Percentiles rank a stretch among this genome's conserved stretches.
phyloP scores from a whole-genome alignment of 1,139 yeast species.

The Petasospora fabianii region DNA sequence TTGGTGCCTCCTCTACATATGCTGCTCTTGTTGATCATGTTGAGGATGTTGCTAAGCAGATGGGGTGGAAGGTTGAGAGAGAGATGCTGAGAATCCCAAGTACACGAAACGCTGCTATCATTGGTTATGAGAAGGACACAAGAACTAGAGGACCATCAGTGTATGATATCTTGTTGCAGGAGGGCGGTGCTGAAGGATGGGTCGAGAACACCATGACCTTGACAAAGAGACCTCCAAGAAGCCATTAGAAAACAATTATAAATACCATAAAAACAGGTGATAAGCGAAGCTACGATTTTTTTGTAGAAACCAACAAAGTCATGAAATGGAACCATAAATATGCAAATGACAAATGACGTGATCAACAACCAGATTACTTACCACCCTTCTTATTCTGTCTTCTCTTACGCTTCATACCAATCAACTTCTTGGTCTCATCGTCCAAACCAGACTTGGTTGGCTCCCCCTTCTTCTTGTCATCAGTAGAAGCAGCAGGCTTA shows the following conservation, averaged over 20 bases:
- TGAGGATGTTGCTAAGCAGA: slow-evolving; percentile 56
- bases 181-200: slow-evolving; percentile 93
- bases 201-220: slow-evolving; percentile 70
- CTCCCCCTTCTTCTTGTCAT: slow-evolving; percentile 14
- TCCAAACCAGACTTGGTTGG: slow-evolving; percentile 41
- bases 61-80: slow-evolving; percentile 83
- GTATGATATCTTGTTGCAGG: slow-evolving; percentile 57
- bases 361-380: too few relatives aligned
- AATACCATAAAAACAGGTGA: not conserved
- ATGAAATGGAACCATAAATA: too few relatives aligned
- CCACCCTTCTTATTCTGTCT: slow-evolving; percentile 37
- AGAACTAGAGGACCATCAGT: slow-evolving; percentile 36
- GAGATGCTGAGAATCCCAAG: slow-evolving; percentile 94
- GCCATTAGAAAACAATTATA: slow-evolving; percentile 14
- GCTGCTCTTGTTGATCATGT: slow-evolving; percentile 85
- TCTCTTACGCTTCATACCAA: slow-evolving; percentile 68
- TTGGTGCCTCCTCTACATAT: slow-evolving; percentile 44
- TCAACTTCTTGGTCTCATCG: slow-evolving; percentile 56
- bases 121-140: slow-evolving; percentile 48
- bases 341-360: too few relatives aligned
- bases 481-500: slow-evolving; percentile 7
- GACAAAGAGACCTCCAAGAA: slow-evolving; percentile 39
- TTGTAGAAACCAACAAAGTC: too few relatives aligned
- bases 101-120: slow-evolving; percentile 87
- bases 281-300: too few relatives aligned